Conservation (phyloP, 176 grass and related monocot species). For the Eragrostis nindensis region DNA sequence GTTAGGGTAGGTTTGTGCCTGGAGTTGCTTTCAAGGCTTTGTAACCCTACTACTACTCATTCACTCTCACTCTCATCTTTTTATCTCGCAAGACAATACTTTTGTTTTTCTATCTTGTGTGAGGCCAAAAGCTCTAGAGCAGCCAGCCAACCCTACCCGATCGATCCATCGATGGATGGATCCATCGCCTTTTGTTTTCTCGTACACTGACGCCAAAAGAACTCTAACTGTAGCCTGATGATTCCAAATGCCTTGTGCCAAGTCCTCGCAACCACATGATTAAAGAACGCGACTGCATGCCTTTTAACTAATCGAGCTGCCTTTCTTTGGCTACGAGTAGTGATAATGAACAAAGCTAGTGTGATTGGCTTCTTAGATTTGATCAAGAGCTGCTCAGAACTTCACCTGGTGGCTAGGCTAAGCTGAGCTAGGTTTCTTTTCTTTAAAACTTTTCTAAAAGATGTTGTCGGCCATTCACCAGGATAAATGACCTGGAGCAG, state of each 20-base stretch:
- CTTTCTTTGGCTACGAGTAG: too few relatives aligned
- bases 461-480: slow-evolving; percentile 45
- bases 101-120: slow-evolving; percentile 11
- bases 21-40: slow-evolving; percentile 58
- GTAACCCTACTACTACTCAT: not conserved
- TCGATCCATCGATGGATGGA: not conserved
- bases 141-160: slow-evolving; percentile 35
- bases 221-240: slow-evolving; percentile 10
- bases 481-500: not conserved
- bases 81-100: slow-evolving; percentile 13
- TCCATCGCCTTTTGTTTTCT: slow-evolving; percentile 15
- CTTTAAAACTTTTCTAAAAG: slow-evolving; percentile 18
- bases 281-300: slow-evolving; percentile 1
- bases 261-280: slow-evolving; percentile 34
- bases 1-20: slow-evolving; percentile 9
- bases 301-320: not conserved
- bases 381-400: slow-evolving; percentile 34
- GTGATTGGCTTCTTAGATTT: slow-evolving; percentile 27
- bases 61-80: slow-evolving; percentile 3
- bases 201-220: slow-evolving; percentile 5
- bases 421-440: slow-evolving; percentile 13
- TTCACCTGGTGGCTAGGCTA: slow-evolving; percentile 12
- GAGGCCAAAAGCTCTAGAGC: slow-evolving; percentile 27
- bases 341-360: slow-evolving; percentile 16
- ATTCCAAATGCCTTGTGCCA: slow-evolving; percentile 26